Evolutionary conservation across 2,329 filamentous ascomycete genomes (phyloP).

Genomic region (Coleophoma eucalyptorum): DNA sequence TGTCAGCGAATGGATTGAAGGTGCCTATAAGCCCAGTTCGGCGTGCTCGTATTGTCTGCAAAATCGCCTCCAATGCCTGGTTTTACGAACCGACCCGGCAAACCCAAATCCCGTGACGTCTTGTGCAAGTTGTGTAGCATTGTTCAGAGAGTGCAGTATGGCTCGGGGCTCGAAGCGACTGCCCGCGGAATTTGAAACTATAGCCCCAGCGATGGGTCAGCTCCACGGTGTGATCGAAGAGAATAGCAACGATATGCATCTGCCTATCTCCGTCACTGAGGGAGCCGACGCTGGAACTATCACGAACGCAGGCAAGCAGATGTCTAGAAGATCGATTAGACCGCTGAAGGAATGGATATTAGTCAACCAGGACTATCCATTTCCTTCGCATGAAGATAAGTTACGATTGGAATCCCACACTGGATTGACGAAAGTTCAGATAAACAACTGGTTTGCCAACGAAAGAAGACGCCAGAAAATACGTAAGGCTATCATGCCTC

Average conservation of each 20-base stretch:
- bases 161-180: conserved; percentile 39
- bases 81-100: conserved; percentile 39
- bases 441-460: conserved; percentile 48
- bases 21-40: neutral
- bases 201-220: neutral
- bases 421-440: conserved; percentile 39
- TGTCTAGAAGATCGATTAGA: no score
- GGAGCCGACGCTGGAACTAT: neutral
- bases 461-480: conserved; percentile 40
- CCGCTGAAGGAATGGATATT: neutral
- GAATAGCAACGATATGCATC: neutral
- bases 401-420: conserved; percentile 32
- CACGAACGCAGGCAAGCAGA: no score
- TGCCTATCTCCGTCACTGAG: neutral
- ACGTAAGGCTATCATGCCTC: neutral
- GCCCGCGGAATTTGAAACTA: conserved; percentile 34
- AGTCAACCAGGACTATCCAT: neutral
- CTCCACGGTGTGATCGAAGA: neutral
- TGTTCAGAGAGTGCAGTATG: conserved; percentile 46
- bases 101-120: conserved; percentile 45
- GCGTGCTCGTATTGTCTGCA: conserved; percentile 41
- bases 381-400: neutral
- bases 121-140: conserved; percentile 46
- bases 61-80: conserved; percentile 42
- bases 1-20: neutral